These are phyloP conservation scores for Pleurotus platypus DNA, from an alignment of 768 basidiomycete genomes.

Conservation along the genomic window DNA sequence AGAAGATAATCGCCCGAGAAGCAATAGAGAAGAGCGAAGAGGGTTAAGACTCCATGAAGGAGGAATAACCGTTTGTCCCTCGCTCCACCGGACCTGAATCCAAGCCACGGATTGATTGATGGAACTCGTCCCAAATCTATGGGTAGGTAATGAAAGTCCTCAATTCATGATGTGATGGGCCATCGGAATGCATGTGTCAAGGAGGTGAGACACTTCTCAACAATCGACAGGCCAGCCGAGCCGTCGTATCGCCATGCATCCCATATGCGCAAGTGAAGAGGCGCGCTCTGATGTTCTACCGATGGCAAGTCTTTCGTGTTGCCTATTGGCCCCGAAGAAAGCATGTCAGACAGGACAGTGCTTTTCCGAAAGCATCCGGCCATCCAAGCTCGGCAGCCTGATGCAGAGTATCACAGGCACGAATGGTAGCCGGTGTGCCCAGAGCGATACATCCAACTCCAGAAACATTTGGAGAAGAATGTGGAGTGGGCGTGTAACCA, in stretches of 20 bases:
- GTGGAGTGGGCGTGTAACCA: constrained; percentile 1
- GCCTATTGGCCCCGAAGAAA: neutral
- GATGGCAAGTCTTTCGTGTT: neutral
- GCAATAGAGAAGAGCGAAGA: neutral
- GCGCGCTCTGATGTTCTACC: neutral
- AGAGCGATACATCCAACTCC: neutral
- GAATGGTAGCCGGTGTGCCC: neutral
- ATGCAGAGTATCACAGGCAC: neutral
- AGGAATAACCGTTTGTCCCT: constrained; percentile 1
- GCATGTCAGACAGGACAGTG: neutral
- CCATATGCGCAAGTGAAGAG: too few relatives aligned
- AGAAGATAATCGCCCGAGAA: neutral
- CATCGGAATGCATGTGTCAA: neutral
- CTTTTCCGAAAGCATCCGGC: too few relatives aligned
- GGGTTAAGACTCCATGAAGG: neutral
- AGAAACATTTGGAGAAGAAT: neutral
- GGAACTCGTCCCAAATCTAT: too few relatives aligned
- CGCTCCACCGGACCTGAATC: constrained; percentile 1
- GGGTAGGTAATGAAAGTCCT: too few relatives aligned
- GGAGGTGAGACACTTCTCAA: neutral
- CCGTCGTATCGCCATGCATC: constrained; percentile 5
- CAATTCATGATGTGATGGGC: too few relatives aligned
- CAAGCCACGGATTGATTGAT: neutral
- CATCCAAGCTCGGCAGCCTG: neutral
- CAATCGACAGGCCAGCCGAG: neutral